Base-by-base conservation (phyloP, 768 basidiomycete genomes). In the Rubroboletus satanas region DNA sequence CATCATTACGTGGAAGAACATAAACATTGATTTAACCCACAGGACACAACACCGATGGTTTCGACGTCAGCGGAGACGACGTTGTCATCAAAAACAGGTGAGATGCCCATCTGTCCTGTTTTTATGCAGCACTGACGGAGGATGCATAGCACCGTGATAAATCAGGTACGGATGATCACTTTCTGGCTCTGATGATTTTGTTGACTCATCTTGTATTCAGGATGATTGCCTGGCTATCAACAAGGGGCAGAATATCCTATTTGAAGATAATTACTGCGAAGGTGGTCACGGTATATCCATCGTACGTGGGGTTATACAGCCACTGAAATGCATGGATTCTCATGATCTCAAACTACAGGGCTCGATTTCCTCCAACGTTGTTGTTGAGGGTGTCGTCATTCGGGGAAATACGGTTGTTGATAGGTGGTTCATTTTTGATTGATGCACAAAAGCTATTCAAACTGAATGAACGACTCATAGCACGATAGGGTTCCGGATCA, bases 211-310 rank as follows among this genome's bases (percentile, higher is more conserved):
- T 51, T 36, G n/a, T n/a, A 32, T 54, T 56, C 66, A 69, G 77
- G 83, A 88, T 54, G 85, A 88, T 60, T 87, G 84, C 63, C 69
- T 88, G 26, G 83, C 86, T 18, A 74, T 80, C 60, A 76, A 75
- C 60, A 53, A 50, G 21, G 77, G 77, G 15, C 55, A 70, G 7
- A 79, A 78, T 57, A 79, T 82, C 43, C 37, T 71, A 26, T 75
- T 87, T 71, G 69, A 71, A 51, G 64, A 78, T 26, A 84, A 85
- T 64, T 65, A 65, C 23, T 87, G 86, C 68, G 67, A 71, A 3
- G 75, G 75, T 28, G 85, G 87, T 4, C 86, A 89, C 46, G 85
- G 87, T 29, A 80, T 85, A 56, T 84, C 83, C 5, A 75, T 87
- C 28, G 75, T 73, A 48, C 39, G 54, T 56, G 3, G 28, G 39